These are phyloP conservation scores for Gynostemma pentaphyllum DNA, from an alignment of 306 rosid species.

Conservation along the genomic window DNA sequence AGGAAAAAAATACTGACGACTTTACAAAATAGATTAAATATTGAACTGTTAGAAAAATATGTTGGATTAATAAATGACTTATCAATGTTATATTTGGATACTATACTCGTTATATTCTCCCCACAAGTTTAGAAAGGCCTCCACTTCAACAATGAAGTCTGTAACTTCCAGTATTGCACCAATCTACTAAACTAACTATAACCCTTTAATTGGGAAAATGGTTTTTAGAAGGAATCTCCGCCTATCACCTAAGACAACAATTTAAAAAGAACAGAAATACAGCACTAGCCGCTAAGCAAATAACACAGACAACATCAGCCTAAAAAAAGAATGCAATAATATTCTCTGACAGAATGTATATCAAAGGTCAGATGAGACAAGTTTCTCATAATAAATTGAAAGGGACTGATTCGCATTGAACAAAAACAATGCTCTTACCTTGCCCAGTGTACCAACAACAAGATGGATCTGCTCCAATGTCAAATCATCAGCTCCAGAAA, in stretches of 20 bases:
- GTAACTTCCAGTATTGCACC: not conserved
- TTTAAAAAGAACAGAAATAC: not conserved
- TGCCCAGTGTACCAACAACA: constrained; percentile 84
- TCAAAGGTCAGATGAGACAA: not conserved
- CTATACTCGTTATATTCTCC: not conserved
- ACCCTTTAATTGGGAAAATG: not conserved
- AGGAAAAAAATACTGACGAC: not conserved
- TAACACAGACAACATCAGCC: not conserved
- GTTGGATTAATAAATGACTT: not conserved
- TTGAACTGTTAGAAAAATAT: not conserved
- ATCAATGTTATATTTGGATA: not conserved
- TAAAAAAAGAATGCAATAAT: not conserved
- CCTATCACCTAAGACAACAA: too few species aligned
- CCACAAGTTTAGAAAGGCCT: not conserved
- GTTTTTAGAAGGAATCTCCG: too few species aligned
- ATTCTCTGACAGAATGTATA: not conserved
- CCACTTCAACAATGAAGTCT: too few species aligned
- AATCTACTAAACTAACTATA: not conserved
- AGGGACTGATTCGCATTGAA: too few species aligned
- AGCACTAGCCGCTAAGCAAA: too few species aligned
- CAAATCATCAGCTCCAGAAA: constrained; percentile 61
- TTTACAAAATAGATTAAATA: not conserved
- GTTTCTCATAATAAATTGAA: too few species aligned
- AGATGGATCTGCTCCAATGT: constrained; percentile 82
- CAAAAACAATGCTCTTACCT: constrained; percentile 36